Evolutionary conservation across 2,329 filamentous ascomycete species (phyloP).

Genomic region (Grosmannia clavigera): DNA sequence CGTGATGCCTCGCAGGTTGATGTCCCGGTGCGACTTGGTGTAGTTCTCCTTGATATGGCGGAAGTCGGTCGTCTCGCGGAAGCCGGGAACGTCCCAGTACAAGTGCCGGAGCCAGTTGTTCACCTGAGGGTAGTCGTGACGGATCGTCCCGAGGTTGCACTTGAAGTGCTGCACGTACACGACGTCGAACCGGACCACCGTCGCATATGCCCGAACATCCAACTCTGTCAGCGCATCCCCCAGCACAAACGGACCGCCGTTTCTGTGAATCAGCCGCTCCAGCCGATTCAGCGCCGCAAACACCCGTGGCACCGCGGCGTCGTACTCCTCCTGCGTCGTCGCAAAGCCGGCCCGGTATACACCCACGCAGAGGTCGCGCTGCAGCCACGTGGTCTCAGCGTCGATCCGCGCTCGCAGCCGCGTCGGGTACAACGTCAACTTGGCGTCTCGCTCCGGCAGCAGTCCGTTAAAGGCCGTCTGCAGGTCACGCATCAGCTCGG

Average conservation of each 20-base stretch:
- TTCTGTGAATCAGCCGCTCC: conserved; percentile 28
- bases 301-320: conserved; percentile 38
- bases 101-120: conserved; percentile 48
- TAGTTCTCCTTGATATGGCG: conserved; percentile 56
- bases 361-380: conserved; percentile 42
- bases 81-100: conserved; percentile 44
- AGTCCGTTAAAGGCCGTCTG: conserved; percentile 42
- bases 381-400: conserved; percentile 37
- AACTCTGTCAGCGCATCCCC: conserved; percentile 44
- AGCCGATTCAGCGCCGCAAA: conserved; percentile 49
- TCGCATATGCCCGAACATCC: conserved; percentile 45
- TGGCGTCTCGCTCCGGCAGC: conserved; percentile 24
- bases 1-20: conserved; percentile 51
- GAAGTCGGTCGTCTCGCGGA: conserved; percentile 49
- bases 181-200: conserved; percentile 45
- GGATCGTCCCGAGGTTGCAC: conserved; percentile 48
- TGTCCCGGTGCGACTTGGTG: conserved; percentile 44
- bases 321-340: conserved; percentile 39
- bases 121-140: conserved; percentile 46
- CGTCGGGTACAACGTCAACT: conserved; percentile 39
- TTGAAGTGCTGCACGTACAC: conserved; percentile 57
- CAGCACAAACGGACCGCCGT: conserved; percentile 39
- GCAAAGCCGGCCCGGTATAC: conserved; percentile 54
- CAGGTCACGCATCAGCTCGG: conserved; percentile 45
- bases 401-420: conserved; percentile 38